Base-by-base conservation (phyloP, 805 yeast species). In the Hanseniaspora singularis region DNA sequence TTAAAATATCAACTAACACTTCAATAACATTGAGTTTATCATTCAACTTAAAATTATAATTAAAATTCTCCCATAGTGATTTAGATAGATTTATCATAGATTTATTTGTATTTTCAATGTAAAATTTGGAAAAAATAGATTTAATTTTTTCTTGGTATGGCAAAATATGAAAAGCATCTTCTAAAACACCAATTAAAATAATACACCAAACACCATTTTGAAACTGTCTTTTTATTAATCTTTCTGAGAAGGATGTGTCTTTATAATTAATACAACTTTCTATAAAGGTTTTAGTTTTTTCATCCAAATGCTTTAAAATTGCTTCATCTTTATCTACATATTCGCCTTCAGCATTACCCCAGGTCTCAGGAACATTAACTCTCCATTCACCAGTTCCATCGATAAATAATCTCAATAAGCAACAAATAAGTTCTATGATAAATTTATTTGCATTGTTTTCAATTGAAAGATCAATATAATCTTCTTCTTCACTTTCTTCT, bases 131-230 rank as follows among this genome's bases (percentile, higher is more conserved):
- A 40, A 81, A 76, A 18, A 69, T 68, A 76, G 75, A 40, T 70
- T 66, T 18, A 77, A 74, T 34, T 23, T 55, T 52, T 2, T 50
- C 41, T n/a, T 56, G 51, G 39, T 61, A 61, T 33, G 54, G 52
- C 3, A 61, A 58, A 9, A 63, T 46, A 33, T 57, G 57, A 31
- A 51, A 51, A 42, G 62, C 56, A 39, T 62, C 65, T 41, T 61
- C 60, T 6, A 88, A 68, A 2, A 87, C 67, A 27, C 95, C 95
- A 40, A 87, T 60, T 36, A 88, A 61, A 36, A 81, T 73, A 33
- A 81, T 70, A 54, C 85, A 80, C 96, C 96, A 89, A 46, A 76
- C 77, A 3, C 95, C 94, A 55, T 85, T 87, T 54, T 72, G 76
- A 60, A 83, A 92, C 52, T 74, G 73, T 46, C 95, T 74, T 47